A percentile compares a stretch with the other conserved stretches of the same genome.
phyloP scores from a whole-genome alignment of 139 green algal species.

The Pseudopediastrum boryanum region DNA sequence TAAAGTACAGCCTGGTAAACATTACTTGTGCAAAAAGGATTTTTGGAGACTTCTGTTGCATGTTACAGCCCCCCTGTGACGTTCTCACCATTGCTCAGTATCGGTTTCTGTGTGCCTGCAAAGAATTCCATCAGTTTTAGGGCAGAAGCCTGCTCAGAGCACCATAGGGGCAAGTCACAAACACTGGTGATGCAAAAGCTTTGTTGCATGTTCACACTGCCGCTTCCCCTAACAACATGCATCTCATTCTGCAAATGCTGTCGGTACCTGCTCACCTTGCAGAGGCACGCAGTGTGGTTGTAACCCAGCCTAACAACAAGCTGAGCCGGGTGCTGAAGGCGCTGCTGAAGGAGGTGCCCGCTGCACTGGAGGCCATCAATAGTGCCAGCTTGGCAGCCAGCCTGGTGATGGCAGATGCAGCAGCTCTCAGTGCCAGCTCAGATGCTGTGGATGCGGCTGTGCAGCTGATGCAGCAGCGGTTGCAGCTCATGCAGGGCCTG shows the following conservation, averaged over 20 bases:
- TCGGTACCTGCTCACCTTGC: background rate
- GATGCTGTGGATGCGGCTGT: constrained; percentile 22
- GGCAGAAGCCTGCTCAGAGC: too few relatives aligned
- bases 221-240: background rate
- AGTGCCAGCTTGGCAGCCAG: constrained; percentile 37
- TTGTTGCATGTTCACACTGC: background rate
- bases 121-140: too few relatives aligned
- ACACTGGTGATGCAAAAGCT: too few relatives aligned
- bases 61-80: too few relatives aligned
- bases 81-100: too few relatives aligned
- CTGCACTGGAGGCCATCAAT: constrained; percentile 27
- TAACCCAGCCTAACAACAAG: constrained; percentile 66
- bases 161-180: too few relatives aligned
- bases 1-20: too few relatives aligned
- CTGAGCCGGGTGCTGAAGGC: constrained; percentile 57
- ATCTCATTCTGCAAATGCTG: background rate
- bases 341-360: constrained; percentile 56
- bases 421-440: background rate
- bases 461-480: constrained; percentile 40
- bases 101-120: too few relatives aligned
- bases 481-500: constrained; percentile 45
- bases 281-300: constrained; percentile 54
- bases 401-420: constrained; percentile 20
- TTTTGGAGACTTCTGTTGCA: too few relatives aligned
- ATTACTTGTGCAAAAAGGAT: too few relatives aligned